Conservation (phyloP, 192 early-diverging fungal genomes). For the Backusella sp. region DNA sequence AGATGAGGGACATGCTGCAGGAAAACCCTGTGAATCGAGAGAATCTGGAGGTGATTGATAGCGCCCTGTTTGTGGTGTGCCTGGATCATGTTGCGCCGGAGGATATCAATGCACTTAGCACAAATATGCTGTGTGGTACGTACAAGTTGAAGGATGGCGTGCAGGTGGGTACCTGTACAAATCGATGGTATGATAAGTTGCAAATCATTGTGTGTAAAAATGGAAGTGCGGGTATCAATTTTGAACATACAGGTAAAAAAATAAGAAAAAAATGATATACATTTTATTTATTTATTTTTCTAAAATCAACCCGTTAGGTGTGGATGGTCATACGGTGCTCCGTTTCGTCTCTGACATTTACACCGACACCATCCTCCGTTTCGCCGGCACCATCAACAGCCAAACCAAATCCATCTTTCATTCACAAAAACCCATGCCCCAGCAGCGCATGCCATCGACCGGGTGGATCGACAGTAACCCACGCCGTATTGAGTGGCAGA, state of each 20-base stretch:
- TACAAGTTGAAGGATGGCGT: constrained; percentile 40
- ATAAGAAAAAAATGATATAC: too few relatives aligned
- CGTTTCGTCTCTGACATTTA: constrained; percentile 49
- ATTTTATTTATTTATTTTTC: too few relatives aligned
- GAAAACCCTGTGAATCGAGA: constrained; percentile 49
- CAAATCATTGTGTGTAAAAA: constrained; percentile 71
- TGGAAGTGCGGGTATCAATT: constrained; percentile 84
- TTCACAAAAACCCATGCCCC: constrained; percentile 9
- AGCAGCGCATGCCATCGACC: neutral
- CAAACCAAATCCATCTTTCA: constrained; percentile 42
- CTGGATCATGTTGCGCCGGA: constrained; percentile 64
- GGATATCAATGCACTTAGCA: constrained; percentile 33
- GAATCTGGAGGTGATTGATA: constrained; percentile 60
- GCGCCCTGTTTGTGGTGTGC: constrained; percentile 70
- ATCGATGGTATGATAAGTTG: constrained; percentile 88
- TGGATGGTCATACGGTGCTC: constrained; percentile 48
- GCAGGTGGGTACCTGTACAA: constrained; percentile 53
- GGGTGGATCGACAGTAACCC: constrained; percentile 34
- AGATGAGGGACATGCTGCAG: constrained; percentile 54
- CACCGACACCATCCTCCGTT: constrained; percentile 45
- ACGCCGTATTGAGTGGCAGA: constrained; percentile 41
- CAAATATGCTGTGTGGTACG: constrained; percentile 48
- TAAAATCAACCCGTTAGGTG: constrained; percentile 18
- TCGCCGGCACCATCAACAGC: constrained; percentile 44
- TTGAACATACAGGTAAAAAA: constrained; percentile 70